A percentile compares a stretch with the other conserved stretches of the same genome.
Conservation (phyloP, 2,329 filamentous ascomycete genomes). For the Aspergillus pseudotamarii region DNA sequence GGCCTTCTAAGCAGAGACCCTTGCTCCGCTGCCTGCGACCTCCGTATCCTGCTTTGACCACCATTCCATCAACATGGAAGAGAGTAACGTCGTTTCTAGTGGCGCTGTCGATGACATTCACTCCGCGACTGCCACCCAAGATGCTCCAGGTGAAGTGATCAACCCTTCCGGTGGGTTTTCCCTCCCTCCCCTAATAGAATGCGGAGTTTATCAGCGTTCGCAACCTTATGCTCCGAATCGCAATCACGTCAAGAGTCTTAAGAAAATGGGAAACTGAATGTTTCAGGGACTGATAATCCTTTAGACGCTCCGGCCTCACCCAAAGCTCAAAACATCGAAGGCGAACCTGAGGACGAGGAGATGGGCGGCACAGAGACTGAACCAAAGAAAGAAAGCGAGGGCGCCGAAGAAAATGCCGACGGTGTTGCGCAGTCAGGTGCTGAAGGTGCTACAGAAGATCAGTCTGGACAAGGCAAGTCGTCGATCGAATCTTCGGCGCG, state of each 20-base stretch:
- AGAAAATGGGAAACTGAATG: constrained; percentile 32
- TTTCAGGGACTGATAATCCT: constrained; percentile 61
- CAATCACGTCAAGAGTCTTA: constrained; percentile 38
- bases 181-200: constrained; percentile 15
- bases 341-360: constrained; percentile 70
- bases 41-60: constrained; percentile 28
- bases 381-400: constrained; percentile 49
- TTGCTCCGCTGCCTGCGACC: constrained; percentile 35
- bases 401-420: constrained; percentile 48
- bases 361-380: constrained; percentile 68
- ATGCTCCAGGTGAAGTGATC: constrained; percentile 31
- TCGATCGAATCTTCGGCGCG: constrained; percentile 82
- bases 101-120: constrained; percentile 34
- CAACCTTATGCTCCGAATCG: constrained; percentile 29
- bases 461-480: constrained; percentile 72
- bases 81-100: constrained; percentile 30
- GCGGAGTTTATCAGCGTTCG: constrained; percentile 18
- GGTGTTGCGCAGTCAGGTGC: constrained; percentile 47
- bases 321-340: constrained; percentile 62
- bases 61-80: constrained; percentile 39
- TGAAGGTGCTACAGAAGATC: constrained; percentile 56
- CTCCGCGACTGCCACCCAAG: constrained; percentile 28
- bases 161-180: constrained; percentile 37
- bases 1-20: constrained; percentile 21
- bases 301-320: constrained; percentile 69